These are phyloP conservation scores for Geotrichum aggregatum DNA, from an alignment of 1,139 yeast species.

Conservation along the genomic window DNA sequence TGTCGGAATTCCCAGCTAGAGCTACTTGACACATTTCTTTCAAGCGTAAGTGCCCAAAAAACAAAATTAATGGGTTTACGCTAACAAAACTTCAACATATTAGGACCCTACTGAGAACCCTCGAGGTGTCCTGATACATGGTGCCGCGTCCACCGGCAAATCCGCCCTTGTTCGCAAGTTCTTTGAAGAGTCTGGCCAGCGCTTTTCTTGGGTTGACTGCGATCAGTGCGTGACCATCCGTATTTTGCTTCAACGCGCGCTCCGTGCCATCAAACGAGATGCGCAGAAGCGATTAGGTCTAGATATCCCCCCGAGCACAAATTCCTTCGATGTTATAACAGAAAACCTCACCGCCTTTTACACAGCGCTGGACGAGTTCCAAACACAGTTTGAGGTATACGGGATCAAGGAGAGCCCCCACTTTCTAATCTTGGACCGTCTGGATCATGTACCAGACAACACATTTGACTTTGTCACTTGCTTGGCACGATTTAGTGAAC, in stretches of 20 bases:
- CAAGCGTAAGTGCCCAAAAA: conserved; percentile 12
- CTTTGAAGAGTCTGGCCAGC: conserved; percentile 22
- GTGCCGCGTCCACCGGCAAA: conserved; percentile 38
- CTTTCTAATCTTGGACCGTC: conserved; percentile 51
- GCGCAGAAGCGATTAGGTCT: conserved; percentile 4
- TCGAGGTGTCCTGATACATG: conserved; percentile 35
- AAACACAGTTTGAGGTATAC: conserved; percentile 37
- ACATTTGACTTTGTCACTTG: conserved; percentile 46
- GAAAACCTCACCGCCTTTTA: conserved; percentile 51
- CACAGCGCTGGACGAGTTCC: conserved; percentile 43
- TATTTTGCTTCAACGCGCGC: conserved; percentile 38
- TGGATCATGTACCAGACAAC: conserved; percentile 54
- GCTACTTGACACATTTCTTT: conserved; percentile 20
- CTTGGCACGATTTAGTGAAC: conserved; percentile 49
- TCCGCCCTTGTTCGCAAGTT: conserved; percentile 28
- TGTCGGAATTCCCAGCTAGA: conserved; percentile 22
- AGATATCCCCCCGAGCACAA: conserved; percentile 2
- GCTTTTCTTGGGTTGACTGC: conserved; percentile 34
- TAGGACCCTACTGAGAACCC: conserved; percentile 28
- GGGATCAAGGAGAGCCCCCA: conserved; percentile 8
- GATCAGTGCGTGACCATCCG: conserved; percentile 39
- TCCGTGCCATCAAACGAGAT: conserved; percentile 30
- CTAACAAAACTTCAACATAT: not conserved
- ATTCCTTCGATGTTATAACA: conserved; percentile 35
- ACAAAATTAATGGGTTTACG: not conserved